These are phyloP conservation scores for Citrus inodora DNA, from an alignment of 345 rosid species.

Conservation along the genomic window DNA sequence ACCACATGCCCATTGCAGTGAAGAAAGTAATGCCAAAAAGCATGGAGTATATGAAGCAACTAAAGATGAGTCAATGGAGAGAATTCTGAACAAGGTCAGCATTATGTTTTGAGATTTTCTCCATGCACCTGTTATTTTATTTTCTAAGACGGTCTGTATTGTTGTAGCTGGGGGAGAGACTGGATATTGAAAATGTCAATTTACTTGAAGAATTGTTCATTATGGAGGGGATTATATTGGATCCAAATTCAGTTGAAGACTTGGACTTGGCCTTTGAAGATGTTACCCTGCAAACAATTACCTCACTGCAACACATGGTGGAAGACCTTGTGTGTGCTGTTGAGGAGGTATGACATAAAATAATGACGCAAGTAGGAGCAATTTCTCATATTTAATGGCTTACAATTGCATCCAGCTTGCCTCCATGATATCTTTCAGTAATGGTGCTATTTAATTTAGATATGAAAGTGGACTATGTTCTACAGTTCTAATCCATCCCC, in stretches of 20 bases:
- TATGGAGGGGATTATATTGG: conserved; percentile 44
- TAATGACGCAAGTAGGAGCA: background rate
- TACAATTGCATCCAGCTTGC: background rate
- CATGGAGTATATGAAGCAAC: conserved; percentile 25
- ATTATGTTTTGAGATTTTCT: background rate
- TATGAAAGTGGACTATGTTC: background rate
- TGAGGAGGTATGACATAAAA: conserved; percentile 44
- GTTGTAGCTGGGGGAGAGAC: conserved; percentile 57
- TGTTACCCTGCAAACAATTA: conserved; percentile 36
- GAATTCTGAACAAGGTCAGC: conserved; percentile 52
- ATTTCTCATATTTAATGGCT: background rate
- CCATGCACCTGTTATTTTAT: background rate
- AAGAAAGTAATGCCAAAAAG: conserved; percentile 40
- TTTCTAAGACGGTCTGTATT: conserved; percentile 11
- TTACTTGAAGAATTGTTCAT: conserved; percentile 64
- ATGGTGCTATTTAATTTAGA: background rate
- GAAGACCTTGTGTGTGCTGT: conserved; percentile 43
- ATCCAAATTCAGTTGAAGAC: conserved; percentile 43
- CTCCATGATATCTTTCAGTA: background rate
- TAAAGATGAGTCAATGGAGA: conserved; percentile 45
- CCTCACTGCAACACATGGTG: conserved; percentile 43
- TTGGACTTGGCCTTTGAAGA: conserved; percentile 44
- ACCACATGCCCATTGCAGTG: conserved; percentile 32
- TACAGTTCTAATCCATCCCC: background rate
- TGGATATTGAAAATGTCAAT: conserved; percentile 53